These are phyloP conservation scores for Ceratocystis cacaofunesta DNA, from an alignment of 2,329 filamentous ascomycete genomes.

Conservation along the genomic window DNA sequence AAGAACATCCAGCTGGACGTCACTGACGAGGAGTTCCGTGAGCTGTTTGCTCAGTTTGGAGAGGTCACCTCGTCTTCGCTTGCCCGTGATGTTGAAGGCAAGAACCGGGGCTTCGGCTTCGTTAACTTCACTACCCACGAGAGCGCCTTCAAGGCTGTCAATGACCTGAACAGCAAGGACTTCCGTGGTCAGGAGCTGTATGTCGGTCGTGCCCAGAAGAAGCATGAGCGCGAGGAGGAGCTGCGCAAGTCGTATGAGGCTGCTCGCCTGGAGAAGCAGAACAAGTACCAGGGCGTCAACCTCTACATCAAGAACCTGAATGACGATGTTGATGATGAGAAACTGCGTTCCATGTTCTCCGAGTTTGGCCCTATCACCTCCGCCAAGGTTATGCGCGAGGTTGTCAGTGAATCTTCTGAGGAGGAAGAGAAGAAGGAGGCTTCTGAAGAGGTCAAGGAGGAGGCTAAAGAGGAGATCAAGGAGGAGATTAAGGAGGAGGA, in stretches of 20 bases:
- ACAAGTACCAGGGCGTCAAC: constrained; percentile 98
- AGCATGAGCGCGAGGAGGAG: constrained; percentile 99
- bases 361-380: constrained; percentile 92
- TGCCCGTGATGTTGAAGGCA: constrained; percentile 74
- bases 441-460: constrained; percentile 36
- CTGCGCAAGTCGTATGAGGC: constrained; percentile 98
- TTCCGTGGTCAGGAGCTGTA: constrained; percentile 93
- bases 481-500: constrained; percentile 39
- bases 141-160: constrained; percentile 69
- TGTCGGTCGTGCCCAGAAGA: constrained; percentile 97
- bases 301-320: constrained; percentile 99
- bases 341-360: constrained; percentile 84
- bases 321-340: constrained; percentile 94
- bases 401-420: constrained; percentile 38
- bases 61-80: constrained; percentile 93
- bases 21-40: constrained; percentile 86
- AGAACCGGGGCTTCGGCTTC: constrained; percentile 90
- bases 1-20: constrained; percentile 87
- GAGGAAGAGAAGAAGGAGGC: constrained; percentile 39
- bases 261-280: constrained; percentile 92
- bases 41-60: constrained; percentile 80
- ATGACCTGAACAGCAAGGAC: constrained; percentile 80
- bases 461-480: constrained; percentile 31
- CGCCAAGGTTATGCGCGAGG: constrained; percentile 97
- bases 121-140: constrained; percentile 94